Evolutionary conservation across 192 early-diverging fungal genomes (phyloP).

Genomic region (Coemansia sp.): DNA sequence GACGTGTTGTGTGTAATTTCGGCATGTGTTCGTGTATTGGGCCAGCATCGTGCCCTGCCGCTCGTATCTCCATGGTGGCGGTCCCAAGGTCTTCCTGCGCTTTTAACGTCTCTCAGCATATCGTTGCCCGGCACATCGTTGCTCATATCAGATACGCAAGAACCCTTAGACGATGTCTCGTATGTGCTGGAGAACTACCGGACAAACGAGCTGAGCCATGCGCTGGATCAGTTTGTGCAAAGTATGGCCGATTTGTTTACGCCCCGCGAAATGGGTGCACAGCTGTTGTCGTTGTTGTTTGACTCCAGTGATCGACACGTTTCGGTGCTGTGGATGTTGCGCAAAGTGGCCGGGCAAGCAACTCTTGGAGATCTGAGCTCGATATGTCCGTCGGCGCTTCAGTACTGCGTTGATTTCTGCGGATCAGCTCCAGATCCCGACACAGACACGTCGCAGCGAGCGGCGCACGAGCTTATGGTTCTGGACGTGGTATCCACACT

Average conservation of each 20-base stretch:
- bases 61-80: slow-evolving; percentile 32
- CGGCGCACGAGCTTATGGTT: slow-evolving; percentile 13
- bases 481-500: slow-evolving; percentile 23
- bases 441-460: background rate
- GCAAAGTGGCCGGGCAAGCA: slow-evolving; percentile 1
- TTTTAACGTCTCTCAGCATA: slow-evolving; percentile 25
- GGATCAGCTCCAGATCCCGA: slow-evolving; percentile 1
- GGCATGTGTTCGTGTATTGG: slow-evolving; percentile 16
- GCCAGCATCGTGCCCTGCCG: slow-evolving; percentile 8
- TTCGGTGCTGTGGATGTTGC: slow-evolving; percentile 32
- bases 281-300: slow-evolving; percentile 17
- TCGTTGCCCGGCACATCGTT: slow-evolving; percentile 40
- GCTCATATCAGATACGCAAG: slow-evolving; percentile 17
- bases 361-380: background rate
- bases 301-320: background rate
- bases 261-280: slow-evolving; percentile 13
- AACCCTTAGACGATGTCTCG: background rate
- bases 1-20: slow-evolving; percentile 28
- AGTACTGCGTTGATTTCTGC: slow-evolving; percentile 28
- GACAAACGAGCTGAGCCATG: background rate
- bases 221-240: slow-evolving; percentile 23
- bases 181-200: slow-evolving; percentile 34
- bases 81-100: slow-evolving; percentile 18
- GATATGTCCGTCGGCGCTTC: slow-evolving; percentile 19
- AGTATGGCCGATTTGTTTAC: slow-evolving; percentile 8